A percentile compares a stretch with the other conserved stretches of the same genome.
These are phyloP conservation scores for Gyrodon lividus DNA, from an alignment of 768 basidiomycete species.

Conservation along the genomic window DNA sequence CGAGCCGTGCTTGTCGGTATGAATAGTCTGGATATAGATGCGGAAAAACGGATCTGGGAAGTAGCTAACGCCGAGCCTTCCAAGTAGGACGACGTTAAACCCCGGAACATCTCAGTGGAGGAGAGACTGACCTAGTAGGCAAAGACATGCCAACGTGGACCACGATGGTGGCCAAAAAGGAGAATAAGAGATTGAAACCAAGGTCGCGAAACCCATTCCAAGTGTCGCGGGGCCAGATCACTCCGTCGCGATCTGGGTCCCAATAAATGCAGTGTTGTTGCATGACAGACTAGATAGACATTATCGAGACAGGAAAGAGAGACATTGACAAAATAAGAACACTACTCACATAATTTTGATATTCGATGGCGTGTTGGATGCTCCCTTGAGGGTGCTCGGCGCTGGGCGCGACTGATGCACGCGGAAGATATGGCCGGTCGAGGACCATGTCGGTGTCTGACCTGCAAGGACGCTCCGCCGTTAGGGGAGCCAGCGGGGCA, in stretches of 20 bases:
- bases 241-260: slow-evolving; percentile 40
- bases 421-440: slow-evolving; percentile 28
- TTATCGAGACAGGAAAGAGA: neutral
- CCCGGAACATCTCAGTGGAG: neutral
- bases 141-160: slow-evolving; percentile 38
- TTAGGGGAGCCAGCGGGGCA: slow-evolving; percentile 23
- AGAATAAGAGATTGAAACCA: slow-evolving; percentile 40
- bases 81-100: neutral
- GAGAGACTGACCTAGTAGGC: slow-evolving; percentile 25
- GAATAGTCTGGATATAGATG: slow-evolving; percentile 35
- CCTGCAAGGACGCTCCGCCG: slow-evolving; percentile 17
- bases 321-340: neutral
- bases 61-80: slow-evolving; percentile 20
- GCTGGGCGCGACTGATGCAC: slow-evolving; percentile 29
- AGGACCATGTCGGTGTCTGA: slow-evolving; percentile 26
- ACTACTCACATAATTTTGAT: slow-evolving; percentile 20
- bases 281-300: slow-evolving; percentile 33
- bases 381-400: slow-evolving; percentile 23
- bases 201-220: slow-evolving; percentile 41
- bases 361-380: slow-evolving; percentile 15
- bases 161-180: slow-evolving; percentile 33
- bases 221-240: slow-evolving; percentile 46
- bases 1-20: slow-evolving; percentile 41
- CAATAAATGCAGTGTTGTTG: slow-evolving; percentile 44
- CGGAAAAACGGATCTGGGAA: slow-evolving; percentile 45